These are phyloP conservation scores for Candida neerlandica DNA, from an alignment of 1,139 yeast species.

Conservation along the genomic window DNA sequence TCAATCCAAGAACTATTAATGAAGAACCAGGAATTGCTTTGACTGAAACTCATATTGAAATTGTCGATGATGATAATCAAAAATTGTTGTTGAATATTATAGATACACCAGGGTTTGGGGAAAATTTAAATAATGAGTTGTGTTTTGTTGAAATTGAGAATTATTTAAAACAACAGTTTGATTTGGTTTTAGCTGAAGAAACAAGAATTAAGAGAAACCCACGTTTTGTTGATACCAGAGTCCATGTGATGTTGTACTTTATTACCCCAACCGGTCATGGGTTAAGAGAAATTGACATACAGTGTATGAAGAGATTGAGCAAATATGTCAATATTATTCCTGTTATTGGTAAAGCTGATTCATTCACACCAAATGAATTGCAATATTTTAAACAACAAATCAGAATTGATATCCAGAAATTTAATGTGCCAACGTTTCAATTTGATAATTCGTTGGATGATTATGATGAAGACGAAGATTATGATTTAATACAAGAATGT, in stretches of 20 bases:
- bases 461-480: constrained; percentile 60
- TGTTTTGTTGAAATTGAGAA: constrained; percentile 71
- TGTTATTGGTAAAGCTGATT: constrained; percentile 83
- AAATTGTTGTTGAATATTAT: constrained; percentile 62
- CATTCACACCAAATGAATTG: constrained; percentile 78
- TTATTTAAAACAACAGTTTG: constrained; percentile 86
- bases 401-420: constrained; percentile 70
- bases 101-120: constrained; percentile 83
- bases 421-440: constrained; percentile 81
- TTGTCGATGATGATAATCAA: constrained; percentile 77
- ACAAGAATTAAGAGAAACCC: constrained; percentile 89
- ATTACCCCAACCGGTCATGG: constrained; percentile 81
- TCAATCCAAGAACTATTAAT: constrained; percentile 46
- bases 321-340: constrained; percentile 87
- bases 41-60: constrained; percentile 69
- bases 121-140: constrained; percentile 64
- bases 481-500: constrained; percentile 81
- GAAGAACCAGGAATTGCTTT: constrained; percentile 64
- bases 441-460: constrained; percentile 55
- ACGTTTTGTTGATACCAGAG: constrained; percentile 74
- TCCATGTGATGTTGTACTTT: constrained; percentile 71
- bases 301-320: constrained; percentile 75
- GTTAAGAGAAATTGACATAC: constrained; percentile 71
- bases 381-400: constrained; percentile 55
- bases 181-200: constrained; percentile 88